Conservation (phyloP, 495 filamentous ascomycete genomes). For the Daldinia decipiens region DNA sequence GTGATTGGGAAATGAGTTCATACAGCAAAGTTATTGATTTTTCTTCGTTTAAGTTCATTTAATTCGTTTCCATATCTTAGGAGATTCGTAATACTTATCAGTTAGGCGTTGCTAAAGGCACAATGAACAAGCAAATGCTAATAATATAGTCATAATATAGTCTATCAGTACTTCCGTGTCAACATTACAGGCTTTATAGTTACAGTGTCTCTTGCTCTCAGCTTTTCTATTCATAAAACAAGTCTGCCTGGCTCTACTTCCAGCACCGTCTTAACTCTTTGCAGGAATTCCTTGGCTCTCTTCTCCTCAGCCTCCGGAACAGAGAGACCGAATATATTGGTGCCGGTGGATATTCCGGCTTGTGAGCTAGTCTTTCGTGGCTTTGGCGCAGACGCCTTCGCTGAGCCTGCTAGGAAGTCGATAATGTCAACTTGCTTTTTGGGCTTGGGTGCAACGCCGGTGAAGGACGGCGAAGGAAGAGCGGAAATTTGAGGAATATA, state of each 20-base stretch:
- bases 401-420: slow-evolving; percentile 73
- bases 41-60: not conserved
- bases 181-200: slow-evolving; percentile 44
- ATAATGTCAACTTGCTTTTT: slow-evolving; percentile 72
- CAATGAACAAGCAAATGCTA: slow-evolving; percentile 23
- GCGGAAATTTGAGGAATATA: slow-evolving; percentile 81
- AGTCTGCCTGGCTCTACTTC: slow-evolving; percentile 85
- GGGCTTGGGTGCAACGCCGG: slow-evolving; percentile 47
- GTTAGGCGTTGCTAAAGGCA: not conserved
- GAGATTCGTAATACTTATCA: not conserved
- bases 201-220: slow-evolving; percentile 31
- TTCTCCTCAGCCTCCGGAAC: slow-evolving; percentile 81
- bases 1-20: not conserved
- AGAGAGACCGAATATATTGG: slow-evolving; percentile 81
- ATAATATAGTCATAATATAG: slow-evolving; percentile 39
- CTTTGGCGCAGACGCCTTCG: slow-evolving; percentile 44
- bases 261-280: slow-evolving; percentile 81
- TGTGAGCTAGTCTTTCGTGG: slow-evolving; percentile 46
- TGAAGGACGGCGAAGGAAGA: slow-evolving; percentile 53
- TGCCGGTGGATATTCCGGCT: slow-evolving; percentile 59
- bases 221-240: slow-evolving; percentile 61
- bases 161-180: slow-evolving; percentile 35
- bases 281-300: slow-evolving; percentile 81
- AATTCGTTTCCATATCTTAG: not conserved
- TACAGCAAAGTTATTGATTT: not conserved